phyloP scores from a whole-genome alignment of 306 rosid genomes.

The Lotus japonicus region DNA sequence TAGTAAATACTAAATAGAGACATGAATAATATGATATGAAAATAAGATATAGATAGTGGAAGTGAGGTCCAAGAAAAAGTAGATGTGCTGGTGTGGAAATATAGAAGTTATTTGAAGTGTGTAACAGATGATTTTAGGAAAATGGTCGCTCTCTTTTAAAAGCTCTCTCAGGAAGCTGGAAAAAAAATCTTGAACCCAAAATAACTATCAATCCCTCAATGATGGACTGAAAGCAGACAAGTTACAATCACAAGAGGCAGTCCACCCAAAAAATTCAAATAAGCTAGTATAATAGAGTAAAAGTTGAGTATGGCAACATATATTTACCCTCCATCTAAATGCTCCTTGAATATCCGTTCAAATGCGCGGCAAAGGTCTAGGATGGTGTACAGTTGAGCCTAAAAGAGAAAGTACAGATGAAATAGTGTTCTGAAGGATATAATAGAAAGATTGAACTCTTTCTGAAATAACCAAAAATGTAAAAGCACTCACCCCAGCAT shows the following conservation, averaged over 20 bases:
- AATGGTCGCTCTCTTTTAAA: not conserved
- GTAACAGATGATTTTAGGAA: not conserved
- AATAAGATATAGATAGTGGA: too few species aligned
- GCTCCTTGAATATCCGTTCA: constrained; percentile 95
- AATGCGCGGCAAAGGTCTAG: constrained; percentile 94
- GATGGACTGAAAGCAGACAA: not conserved
- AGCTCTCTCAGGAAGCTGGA: not conserved
- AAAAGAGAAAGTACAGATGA: constrained; percentile 14
- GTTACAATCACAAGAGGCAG: not conserved
- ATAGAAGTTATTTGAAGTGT: not conserved
- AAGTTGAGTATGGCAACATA: constrained; percentile 1
- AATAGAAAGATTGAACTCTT: not conserved
- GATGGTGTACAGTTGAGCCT: constrained; percentile 93
- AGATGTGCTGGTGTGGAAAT: too few species aligned
- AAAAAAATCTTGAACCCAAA: not conserved
- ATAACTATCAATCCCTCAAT: not conserved
- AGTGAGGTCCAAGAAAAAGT: too few species aligned
- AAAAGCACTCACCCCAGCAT: constrained; percentile 82
- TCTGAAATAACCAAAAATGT: not conserved
- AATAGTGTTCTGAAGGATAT: constrained; percentile 1
- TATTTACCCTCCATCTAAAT: constrained; percentile 93
- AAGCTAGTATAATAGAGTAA: not conserved
- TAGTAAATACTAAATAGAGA: too few species aligned
- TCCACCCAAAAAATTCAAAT: constrained; percentile 6
- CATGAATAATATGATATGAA: too few species aligned